Conservation (phyloP, 1,284 basidiomycete genomes). For the Austroboletus rostrupii region DNA sequence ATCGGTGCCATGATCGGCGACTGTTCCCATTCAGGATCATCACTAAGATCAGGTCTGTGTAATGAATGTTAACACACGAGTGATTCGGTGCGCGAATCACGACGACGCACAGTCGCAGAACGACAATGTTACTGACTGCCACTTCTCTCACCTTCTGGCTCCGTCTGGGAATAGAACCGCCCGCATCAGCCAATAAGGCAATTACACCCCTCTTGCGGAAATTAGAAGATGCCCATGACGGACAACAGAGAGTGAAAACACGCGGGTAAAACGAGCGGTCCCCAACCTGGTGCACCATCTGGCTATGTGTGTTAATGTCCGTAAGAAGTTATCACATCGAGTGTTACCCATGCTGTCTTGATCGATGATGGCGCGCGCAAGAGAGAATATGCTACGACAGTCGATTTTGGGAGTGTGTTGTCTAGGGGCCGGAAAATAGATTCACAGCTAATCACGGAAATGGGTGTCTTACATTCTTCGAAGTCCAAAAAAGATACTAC, state of each 20-base stretch:
- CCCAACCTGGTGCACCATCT: constrained; percentile 35
- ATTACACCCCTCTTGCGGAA: constrained; percentile 31
- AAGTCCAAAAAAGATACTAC: constrained; percentile 54
- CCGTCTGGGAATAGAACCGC: constrained; percentile 35
- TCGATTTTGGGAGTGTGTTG: constrained; percentile 46
- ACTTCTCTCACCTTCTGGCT: constrained; percentile 37
- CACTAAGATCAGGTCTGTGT: constrained; percentile 49
- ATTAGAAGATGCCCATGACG: constrained; percentile 22
- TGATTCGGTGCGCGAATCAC: neutral
- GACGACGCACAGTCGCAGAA: constrained; percentile 50
- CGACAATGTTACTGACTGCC: constrained; percentile 45
- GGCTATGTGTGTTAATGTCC: constrained; percentile 7
- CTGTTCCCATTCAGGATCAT: constrained; percentile 50
- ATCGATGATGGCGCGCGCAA: constrained; percentile 21
- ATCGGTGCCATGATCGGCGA: constrained; percentile 41
- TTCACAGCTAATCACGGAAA: neutral
- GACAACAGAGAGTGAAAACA: constrained; percentile 40
- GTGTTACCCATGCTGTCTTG: constrained; percentile 32
- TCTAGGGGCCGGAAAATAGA: constrained; percentile 33
- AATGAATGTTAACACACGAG: constrained; percentile 2
- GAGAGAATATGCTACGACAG: constrained; percentile 40
- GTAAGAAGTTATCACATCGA: constrained; percentile 1
- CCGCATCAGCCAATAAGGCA: constrained; percentile 43
- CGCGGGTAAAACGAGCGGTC: constrained; percentile 39
- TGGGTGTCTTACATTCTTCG: constrained; percentile 48